Conservation (phyloP, 495 filamentous ascomycete species). For the Tricharina praecox region DNA sequence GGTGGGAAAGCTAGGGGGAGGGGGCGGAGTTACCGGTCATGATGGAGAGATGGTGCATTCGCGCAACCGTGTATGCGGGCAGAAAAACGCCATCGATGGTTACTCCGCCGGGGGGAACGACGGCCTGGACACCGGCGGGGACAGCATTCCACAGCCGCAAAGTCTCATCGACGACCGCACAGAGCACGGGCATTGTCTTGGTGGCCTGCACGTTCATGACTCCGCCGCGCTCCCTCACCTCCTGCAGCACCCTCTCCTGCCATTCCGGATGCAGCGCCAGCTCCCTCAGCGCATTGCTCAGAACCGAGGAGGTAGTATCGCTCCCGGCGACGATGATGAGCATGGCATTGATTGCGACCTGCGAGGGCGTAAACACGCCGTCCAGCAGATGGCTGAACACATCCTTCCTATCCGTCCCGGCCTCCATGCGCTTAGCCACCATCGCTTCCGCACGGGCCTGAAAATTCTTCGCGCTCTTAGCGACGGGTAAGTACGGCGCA, state of each 20-base stretch:
- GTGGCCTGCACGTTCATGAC: background rate
- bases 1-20: no score
- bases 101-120: background rate
- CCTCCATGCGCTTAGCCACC: no score
- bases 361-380: conserved; percentile 5
- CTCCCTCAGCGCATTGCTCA: conserved; percentile 1
- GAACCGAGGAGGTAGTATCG: conserved; percentile 9
- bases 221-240: background rate
- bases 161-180: conserved; percentile 16
- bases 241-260: background rate
- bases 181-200: conserved; percentile 4
- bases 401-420: conserved; percentile 6
- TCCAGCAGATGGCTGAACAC: conserved; percentile 13
- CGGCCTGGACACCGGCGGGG: conserved; percentile 23
- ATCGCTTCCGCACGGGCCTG: no score
- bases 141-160: conserved; percentile 28
- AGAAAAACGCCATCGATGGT: background rate
- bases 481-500: no score
- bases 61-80: background rate
- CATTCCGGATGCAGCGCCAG: background rate
- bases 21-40: no score
- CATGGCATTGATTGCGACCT: conserved; percentile 14
- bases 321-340: conserved; percentile 14
- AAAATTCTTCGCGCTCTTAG: no score
- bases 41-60: background rate